A percentile compares a stretch with the other conserved stretches of the same genome.
Evolutionary conservation across 2,329 filamentous ascomycete genomes (phyloP).

Genomic region (Parascedosporium putredinis): DNA sequence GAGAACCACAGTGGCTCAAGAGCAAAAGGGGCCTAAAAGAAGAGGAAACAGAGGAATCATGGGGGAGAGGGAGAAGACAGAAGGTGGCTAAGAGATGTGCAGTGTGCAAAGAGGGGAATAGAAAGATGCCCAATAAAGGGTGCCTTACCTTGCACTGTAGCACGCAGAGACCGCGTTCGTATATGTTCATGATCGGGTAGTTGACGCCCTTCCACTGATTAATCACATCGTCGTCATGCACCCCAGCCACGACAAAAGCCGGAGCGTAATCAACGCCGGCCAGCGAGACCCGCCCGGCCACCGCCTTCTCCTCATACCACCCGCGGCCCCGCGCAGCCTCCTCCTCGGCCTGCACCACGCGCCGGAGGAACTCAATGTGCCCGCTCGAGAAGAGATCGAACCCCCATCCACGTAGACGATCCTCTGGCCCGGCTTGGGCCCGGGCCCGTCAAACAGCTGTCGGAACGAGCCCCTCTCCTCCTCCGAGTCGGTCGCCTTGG

Average conservation of each 20-base stretch:
- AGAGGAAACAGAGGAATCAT: no score
- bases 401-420: conserved; percentile 94
- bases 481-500: conserved; percentile 26
- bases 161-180: conserved; percentile 89
- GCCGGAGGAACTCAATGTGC: conserved; percentile 86
- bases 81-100: neutral
- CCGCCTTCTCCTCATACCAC: conserved; percentile 62
- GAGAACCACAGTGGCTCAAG: no score
- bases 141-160: conserved; percentile 74
- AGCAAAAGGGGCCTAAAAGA: no score
- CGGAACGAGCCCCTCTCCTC: conserved; percentile 57
- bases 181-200: conserved; percentile 99
- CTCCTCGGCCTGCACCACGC: conserved; percentile 65
- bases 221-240: conserved; percentile 91
- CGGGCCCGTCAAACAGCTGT: conserved; percentile 59
- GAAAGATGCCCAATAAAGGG: no score
- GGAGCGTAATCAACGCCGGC: conserved; percentile 66
- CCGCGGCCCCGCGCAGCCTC: conserved; percentile 54
- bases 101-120: neutral
- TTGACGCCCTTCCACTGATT: conserved; percentile 96
- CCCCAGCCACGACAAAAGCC: conserved; percentile 80
- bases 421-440: conserved; percentile 64
- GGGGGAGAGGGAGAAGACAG: no score
- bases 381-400: conserved; percentile 96
- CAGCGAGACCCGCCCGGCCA: conserved; percentile 48